Percentiles rank a stretch among this genome's conserved stretches.
These are phyloP conservation scores for Pseudocercospora ulei DNA, from an alignment of 2,329 filamentous ascomycete genomes.

Conservation along the genomic window DNA sequence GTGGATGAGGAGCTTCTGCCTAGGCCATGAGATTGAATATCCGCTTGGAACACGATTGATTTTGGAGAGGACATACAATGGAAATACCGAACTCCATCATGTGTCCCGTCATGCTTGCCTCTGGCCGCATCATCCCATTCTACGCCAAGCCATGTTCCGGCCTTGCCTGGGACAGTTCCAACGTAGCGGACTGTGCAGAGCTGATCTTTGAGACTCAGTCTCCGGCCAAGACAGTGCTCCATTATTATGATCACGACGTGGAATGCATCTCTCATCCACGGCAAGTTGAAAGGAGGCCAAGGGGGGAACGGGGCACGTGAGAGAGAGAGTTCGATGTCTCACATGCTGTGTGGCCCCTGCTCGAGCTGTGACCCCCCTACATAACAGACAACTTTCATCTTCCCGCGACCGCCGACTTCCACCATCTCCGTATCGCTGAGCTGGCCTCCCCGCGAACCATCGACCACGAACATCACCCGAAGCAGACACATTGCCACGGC, in stretches of 20 bases:
- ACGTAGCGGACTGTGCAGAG: slow-evolving; percentile 78
- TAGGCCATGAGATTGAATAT: slow-evolving; percentile 32
- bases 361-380: background rate
- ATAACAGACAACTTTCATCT: slow-evolving; percentile 6
- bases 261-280: no score
- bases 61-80: slow-evolving; percentile 49
- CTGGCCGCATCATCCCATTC: slow-evolving; percentile 86
- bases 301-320: background rate
- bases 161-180: slow-evolving; percentile 64
- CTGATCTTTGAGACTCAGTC: slow-evolving; percentile 66
- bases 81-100: slow-evolving; percentile 73
- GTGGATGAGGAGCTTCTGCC: slow-evolving; percentile 56
- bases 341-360: background rate
- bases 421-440: background rate
- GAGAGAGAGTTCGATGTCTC: background rate
- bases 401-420: background rate
- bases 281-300: background rate
- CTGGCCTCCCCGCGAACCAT: no score
- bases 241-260: no score
- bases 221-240: slow-evolving; percentile 48
- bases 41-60: slow-evolving; percentile 8
- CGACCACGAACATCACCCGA: no score
- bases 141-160: slow-evolving; percentile 78
- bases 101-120: slow-evolving; percentile 82
- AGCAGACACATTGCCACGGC: background rate